Base-by-base conservation (phyloP, 331 rosid species). In the Ulmus americana region DNA sequence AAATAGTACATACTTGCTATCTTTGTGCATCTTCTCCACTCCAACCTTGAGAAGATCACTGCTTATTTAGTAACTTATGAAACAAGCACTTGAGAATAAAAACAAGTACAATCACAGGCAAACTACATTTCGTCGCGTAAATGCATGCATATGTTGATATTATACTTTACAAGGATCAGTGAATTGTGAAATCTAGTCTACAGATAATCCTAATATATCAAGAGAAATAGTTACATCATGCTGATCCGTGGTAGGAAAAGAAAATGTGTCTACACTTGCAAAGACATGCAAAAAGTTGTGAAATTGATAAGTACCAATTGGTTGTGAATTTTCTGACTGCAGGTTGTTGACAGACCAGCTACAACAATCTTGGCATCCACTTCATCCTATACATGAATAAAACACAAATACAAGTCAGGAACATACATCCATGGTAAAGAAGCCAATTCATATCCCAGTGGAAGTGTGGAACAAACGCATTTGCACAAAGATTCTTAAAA, bases 251-350 rank as follows among this genome's bases (percentile, higher is more conserved):
- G 6, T n/a, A 15, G 5, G 5, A 7, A 39, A 13, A 40, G 18
- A 38, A 39, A 60, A 60, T 15, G 67, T 45, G 15, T 40, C 43
- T 71, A 43, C 50, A 66, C 55, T 15, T 39, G 80, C 70, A 80
- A 75, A 71, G 40, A 42, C 41, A 43, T 22, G 0, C 35, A 73
- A 47, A 16, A 39, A 13, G 50, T 64, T 45, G 42, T 61, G 46
- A 55, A 55, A 22, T 71, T 28, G 0, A 40, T 51, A 41, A 72
- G 38, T 84, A 94, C 99, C 97, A 94, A 71, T 63, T 94, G 99
- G 71, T 94, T 94, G 82, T 94, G 97, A 78, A 94, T 84, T 77
- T 94, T 94, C 78, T 94, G 99, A 84, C 97, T 94, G 63, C 99
- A 94, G 60, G 95, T 90, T 70, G 95, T 85, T 69, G 97, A 88